Percentiles rank a stretch among this genome's conserved stretches.
phyloP scores from a whole-genome alignment of 2,329 filamentous ascomycete genomes.

The Geoglossum cookeanum region DNA sequence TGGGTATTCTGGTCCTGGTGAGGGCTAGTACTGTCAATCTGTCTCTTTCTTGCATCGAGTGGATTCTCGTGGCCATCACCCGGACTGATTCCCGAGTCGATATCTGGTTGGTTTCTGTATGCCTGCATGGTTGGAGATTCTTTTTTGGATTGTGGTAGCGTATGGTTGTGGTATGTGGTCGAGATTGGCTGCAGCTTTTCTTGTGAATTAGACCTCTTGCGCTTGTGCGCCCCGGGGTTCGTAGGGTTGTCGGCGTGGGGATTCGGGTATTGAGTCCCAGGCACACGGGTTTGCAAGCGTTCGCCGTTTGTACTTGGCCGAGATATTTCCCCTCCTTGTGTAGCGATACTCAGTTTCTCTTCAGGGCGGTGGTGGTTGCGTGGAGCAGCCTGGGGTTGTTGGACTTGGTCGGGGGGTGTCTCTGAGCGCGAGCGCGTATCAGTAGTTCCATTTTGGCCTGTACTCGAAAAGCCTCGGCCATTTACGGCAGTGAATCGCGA shows the following conservation, averaged over 20 bases:
- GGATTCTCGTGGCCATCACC: background rate
- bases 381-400: background rate
- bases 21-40: background rate
- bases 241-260: slow-evolving; percentile 28
- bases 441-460: slow-evolving; percentile 6
- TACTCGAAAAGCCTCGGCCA: slow-evolving; percentile 17
- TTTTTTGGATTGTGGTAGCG: slow-evolving; percentile 19
- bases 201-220: slow-evolving; percentile 48
- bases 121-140: slow-evolving; percentile 17
- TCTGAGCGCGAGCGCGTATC: background rate
- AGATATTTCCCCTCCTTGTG: slow-evolving; percentile 3
- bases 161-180: slow-evolving; percentile 19
- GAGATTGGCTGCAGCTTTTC: slow-evolving; percentile 24
- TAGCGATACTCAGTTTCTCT: background rate
- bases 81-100: slow-evolving; percentile 10
- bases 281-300: slow-evolving; percentile 21
- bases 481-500: slow-evolving; percentile 28
- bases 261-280: slow-evolving; percentile 20
- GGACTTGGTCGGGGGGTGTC: background rate
- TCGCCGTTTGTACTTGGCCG: slow-evolving; percentile 21
- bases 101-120: slow-evolving; percentile 18
- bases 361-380: background rate
- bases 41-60: background rate
- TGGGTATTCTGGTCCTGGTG: background rate
- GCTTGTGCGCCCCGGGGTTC: slow-evolving; percentile 25